phyloP scores from a whole-genome alignment of 2,329 filamentous ascomycete species.

The Ophiostoma montium region DNA sequence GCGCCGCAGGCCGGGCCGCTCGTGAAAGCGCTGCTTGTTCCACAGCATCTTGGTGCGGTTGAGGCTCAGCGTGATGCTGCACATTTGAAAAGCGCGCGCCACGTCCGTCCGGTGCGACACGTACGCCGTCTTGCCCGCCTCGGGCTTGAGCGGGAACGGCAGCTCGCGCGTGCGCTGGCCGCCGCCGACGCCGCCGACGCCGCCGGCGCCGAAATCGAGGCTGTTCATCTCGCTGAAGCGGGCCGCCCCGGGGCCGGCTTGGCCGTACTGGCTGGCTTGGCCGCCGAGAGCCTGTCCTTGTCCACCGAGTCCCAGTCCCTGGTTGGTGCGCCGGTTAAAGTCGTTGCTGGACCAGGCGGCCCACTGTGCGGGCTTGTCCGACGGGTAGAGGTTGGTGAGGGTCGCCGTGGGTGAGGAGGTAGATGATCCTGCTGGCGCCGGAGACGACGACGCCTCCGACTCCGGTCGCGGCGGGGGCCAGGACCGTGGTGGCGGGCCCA shows the following conservation, averaged over 20 bases:
- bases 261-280: not conserved
- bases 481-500: not conserved
- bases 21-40: slow-evolving; percentile 52
- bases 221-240: not conserved
- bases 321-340: slow-evolving; percentile 10
- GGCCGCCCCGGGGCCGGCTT: too few relatives aligned
- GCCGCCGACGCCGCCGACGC: too few relatives aligned
- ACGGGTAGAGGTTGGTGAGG: slow-evolving; percentile 7
- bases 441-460: not conserved
- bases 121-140: slow-evolving; percentile 30
- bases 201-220: not conserved
- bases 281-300: too few relatives aligned
- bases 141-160: slow-evolving; percentile 24
- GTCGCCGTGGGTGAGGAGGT: not conserved
- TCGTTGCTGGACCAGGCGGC: slow-evolving; percentile 13
- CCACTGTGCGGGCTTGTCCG: slow-evolving; percentile 12
- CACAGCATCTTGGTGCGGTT: slow-evolving; percentile 48
- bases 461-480: slow-evolving; percentile 4
- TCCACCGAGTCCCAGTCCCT: too few relatives aligned
- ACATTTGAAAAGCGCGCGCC: slow-evolving; percentile 28
- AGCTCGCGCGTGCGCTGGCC: too few relatives aligned
- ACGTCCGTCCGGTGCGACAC: slow-evolving; percentile 30
- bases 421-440: not conserved
- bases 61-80: slow-evolving; percentile 24
- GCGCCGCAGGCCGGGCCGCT: slow-evolving; percentile 60